phyloP scores from a whole-genome alignment of 1,284 basidiomycete species.

The Cryptococcus sp. region DNA sequence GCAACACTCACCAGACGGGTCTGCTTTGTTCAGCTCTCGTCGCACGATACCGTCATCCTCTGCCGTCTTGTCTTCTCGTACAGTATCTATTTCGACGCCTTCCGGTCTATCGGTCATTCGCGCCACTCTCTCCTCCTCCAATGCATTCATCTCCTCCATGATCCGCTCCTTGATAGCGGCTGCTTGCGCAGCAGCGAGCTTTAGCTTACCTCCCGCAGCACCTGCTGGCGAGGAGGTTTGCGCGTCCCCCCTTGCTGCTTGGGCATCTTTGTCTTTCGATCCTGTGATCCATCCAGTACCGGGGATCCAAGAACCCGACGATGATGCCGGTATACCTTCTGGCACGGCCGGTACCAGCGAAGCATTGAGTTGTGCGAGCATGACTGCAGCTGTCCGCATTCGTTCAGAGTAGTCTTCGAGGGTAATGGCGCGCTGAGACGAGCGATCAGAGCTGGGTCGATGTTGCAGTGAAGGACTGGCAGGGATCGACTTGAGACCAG shows the following conservation, averaged over 20 bases:
- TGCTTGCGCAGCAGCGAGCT: conserved; percentile 75
- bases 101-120: conserved; percentile 80
- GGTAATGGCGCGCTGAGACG: conserved; percentile 51
- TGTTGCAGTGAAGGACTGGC: conserved; percentile 14
- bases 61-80: conserved; percentile 60
- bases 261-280: conserved; percentile 15
- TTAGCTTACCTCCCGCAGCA: conserved; percentile 59
- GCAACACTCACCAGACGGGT: conserved; percentile 72
- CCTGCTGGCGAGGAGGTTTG: conserved; percentile 3
- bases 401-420: conserved; percentile 96
- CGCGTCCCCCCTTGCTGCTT: background rate
- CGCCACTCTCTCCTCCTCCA: conserved; percentile 95
- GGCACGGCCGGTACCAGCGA: conserved; percentile 63
- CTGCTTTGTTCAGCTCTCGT: conserved; percentile 91
- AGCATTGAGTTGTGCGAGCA: conserved; percentile 95
- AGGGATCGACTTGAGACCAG: conserved; percentile 8
- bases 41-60: conserved; percentile 92
- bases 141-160: conserved; percentile 96
- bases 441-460: conserved; percentile 12
- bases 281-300: conserved; percentile 65
- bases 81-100: conserved; percentile 57
- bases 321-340: conserved; percentile 37
- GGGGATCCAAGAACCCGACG: conserved; percentile 62
- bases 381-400: conserved; percentile 97
- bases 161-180: conserved; percentile 90